A percentile compares a stretch with the other conserved stretches of the same genome.
Conservation (phyloP, 257 asterid species). For the Mentha longifolia region DNA sequence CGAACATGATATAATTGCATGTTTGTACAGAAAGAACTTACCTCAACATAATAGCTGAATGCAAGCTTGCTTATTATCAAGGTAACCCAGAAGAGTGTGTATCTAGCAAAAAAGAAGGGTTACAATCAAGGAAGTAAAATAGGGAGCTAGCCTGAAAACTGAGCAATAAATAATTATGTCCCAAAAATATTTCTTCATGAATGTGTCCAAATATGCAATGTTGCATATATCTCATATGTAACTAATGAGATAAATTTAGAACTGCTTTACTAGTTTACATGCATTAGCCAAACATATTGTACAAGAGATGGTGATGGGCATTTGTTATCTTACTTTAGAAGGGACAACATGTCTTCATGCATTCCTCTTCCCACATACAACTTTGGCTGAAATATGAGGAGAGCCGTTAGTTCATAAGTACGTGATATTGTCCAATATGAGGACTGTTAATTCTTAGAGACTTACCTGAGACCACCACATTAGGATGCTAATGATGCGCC, state of each 20-base stretch:
- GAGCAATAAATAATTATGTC: constrained; percentile 3
- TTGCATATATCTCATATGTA: neutral
- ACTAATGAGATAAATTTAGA: neutral
- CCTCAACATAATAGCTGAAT: constrained; percentile 99
- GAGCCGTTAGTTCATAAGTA: constrained; percentile 32
- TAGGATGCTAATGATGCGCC: constrained; percentile 63
- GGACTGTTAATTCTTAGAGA: neutral
- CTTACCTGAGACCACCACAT: constrained; percentile 99
- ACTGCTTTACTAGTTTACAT: constrained; percentile 19
- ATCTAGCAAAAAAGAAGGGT: constrained; percentile 50
- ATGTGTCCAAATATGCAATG: neutral
- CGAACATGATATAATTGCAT: constrained; percentile 15
- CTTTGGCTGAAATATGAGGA: constrained; percentile 70
- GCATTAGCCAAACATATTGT: constrained; percentile 1
- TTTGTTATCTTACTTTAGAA: constrained; percentile 72
- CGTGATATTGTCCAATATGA: constrained; percentile 15
- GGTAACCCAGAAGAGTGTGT: constrained; percentile 92
- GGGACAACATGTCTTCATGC: constrained; percentile 94
- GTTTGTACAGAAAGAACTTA: constrained; percentile 34
- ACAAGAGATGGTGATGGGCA: constrained; percentile 24
- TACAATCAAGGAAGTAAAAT: neutral
- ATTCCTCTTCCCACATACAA: constrained; percentile 98
- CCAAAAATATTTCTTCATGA: constrained; percentile 9
- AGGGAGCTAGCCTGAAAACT: constrained; percentile 8
- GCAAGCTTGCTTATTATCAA: constrained; percentile 91